phyloP scores from a whole-genome alignment of 140 eudicot species.

The Ambrosia hybrid region DNA sequence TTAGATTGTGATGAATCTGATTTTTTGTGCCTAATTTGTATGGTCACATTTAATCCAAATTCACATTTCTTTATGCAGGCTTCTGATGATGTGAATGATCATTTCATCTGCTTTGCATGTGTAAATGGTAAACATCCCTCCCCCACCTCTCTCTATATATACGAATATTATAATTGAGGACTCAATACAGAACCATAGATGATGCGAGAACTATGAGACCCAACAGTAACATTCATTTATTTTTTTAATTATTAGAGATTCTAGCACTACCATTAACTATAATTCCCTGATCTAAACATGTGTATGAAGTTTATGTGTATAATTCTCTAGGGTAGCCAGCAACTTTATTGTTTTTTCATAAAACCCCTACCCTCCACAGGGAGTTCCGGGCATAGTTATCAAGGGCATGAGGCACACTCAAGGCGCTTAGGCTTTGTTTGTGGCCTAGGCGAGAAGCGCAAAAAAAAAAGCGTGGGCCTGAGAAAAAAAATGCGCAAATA shows the following conservation, averaged over 20 bases:
- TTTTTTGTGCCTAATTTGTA: neutral
- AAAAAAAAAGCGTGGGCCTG: too few relatives aligned
- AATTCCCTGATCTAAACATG: too few relatives aligned
- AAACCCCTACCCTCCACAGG: too few relatives aligned
- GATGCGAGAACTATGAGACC: neutral
- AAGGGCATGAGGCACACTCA: too few relatives aligned
- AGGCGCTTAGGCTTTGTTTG: too few relatives aligned
- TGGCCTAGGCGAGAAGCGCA: too few relatives aligned
- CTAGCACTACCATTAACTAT: neutral
- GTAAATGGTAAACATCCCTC: constrained; percentile 50
- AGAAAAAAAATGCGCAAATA: too few relatives aligned
- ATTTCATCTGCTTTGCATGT: constrained; percentile 87
- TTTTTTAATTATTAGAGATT: neutral
- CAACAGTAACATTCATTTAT: neutral
- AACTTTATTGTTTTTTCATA: too few relatives aligned
- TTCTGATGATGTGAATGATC: constrained; percentile 71
- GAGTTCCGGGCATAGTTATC: too few relatives aligned
- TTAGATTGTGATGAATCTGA: neutral
- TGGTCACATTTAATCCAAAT: neutral
- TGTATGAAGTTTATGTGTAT: neutral
- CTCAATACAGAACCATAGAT: neutral
- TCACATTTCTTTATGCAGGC: constrained; percentile 54
- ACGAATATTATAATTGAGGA: too few relatives aligned
- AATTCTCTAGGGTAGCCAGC: too few relatives aligned
- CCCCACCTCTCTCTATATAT: constrained; percentile 6